phyloP scores from a whole-genome alignment of 164 flowering plant species.

The Annona squamosa region DNA sequence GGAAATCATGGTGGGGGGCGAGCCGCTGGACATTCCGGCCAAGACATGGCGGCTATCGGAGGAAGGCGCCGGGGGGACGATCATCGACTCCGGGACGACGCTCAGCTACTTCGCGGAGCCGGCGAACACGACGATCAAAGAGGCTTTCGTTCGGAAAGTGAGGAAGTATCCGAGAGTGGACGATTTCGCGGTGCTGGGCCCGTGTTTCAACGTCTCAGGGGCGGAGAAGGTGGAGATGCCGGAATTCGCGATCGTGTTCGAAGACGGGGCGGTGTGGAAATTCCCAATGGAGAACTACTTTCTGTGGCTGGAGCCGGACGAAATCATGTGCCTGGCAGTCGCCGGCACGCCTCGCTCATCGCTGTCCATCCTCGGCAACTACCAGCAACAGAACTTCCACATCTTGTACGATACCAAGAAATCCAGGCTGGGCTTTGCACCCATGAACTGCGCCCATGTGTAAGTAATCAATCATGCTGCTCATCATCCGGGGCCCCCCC shows the following conservation, averaged over 20 bases:
- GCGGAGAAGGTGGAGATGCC: slow-evolving; percentile 58
- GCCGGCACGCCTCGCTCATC: slow-evolving; percentile 59
- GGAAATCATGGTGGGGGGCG: slow-evolving; percentile 65
- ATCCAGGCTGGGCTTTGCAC: slow-evolving; percentile 88
- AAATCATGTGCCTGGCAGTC: slow-evolving; percentile 72
- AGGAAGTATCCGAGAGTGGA: slow-evolving; percentile 38
- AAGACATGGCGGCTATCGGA: slow-evolving; percentile 51
- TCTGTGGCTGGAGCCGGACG: slow-evolving; percentile 57
- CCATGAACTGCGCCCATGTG: slow-evolving; percentile 66
- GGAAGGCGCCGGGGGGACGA: slow-evolving; percentile 68
- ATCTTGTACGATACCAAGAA: slow-evolving; percentile 74
- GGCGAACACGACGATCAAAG: slow-evolving; percentile 53
- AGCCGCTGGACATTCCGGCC: slow-evolving; percentile 51
- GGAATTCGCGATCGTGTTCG: slow-evolving; percentile 54
- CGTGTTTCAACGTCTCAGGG: slow-evolving; percentile 88
- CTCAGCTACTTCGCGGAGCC: slow-evolving; percentile 82
- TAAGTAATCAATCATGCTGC: slow-evolving; percentile 1
- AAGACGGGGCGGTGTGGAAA: slow-evolving; percentile 82
- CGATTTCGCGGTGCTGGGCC: slow-evolving; percentile 55
- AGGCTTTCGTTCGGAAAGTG: slow-evolving; percentile 58
- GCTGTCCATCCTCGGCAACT: slow-evolving; percentile 83
- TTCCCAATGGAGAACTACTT: slow-evolving; percentile 86
- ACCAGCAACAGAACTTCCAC: slow-evolving; percentile 97
- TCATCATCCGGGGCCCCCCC: too few species aligned
- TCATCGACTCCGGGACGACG: slow-evolving; percentile 90